Conservation (phyloP, 345 rosid genomes). For the Hevea brasiliensis region DNA sequence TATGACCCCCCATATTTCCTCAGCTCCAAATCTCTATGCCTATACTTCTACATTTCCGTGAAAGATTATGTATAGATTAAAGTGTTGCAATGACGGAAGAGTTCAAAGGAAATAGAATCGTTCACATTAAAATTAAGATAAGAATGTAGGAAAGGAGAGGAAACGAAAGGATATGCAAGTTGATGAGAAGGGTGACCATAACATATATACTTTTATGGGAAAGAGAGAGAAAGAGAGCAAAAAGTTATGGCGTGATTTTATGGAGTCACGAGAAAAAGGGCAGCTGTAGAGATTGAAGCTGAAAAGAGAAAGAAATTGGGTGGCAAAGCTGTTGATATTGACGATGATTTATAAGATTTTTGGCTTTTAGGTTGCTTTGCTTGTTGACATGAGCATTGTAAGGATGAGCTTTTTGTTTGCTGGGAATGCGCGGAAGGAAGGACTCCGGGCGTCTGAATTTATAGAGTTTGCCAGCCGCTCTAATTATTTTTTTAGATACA, state of each 20-base stretch:
- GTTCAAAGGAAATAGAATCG: neutral
- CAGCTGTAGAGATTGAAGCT: neutral
- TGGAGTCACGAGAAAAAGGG: neutral
- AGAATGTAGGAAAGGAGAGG: no score
- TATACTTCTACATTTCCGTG: no score
- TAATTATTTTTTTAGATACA: no score
- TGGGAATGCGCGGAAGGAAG: no score
- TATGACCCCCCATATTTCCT: neutral
- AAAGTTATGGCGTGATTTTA: neutral
- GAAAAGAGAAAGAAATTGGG: neutral
- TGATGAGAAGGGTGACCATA: neutral
- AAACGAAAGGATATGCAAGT: neutral
- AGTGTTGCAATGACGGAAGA: neutral
- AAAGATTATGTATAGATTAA: neutral
- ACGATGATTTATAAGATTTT: no score
- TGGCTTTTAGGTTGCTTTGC: no score
- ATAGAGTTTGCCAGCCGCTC: no score
- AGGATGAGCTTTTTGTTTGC: no score
- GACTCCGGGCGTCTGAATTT: no score
- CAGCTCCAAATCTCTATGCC: neutral
- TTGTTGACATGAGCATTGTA: no score
- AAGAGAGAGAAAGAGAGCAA: neutral
- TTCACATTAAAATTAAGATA: no score
- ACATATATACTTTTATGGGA: neutral
- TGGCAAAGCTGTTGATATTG: no score